These are phyloP conservation scores for Pseudohyphozyma bogoriensis DNA, from an alignment of 768 basidiomycete genomes.

Conservation along the genomic window DNA sequence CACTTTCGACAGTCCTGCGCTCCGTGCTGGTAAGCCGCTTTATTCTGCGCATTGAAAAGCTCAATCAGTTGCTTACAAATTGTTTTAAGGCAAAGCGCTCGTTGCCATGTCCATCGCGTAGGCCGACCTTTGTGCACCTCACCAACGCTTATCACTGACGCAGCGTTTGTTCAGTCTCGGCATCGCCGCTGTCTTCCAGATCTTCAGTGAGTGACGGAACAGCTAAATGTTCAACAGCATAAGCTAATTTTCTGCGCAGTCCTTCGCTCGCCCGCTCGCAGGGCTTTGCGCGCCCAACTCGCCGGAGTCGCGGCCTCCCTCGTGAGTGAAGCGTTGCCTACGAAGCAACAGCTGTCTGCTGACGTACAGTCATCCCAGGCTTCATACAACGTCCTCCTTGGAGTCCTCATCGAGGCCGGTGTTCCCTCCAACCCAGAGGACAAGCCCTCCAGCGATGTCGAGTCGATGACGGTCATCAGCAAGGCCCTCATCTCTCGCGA, in stretches of 20 bases:
- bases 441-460: slow-evolving; percentile 14
- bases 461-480: slow-evolving; percentile 20
- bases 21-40: slow-evolving; percentile 32
- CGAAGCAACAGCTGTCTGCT: no score
- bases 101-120: slow-evolving; percentile 34
- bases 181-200: slow-evolving; percentile 37
- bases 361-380: no score
- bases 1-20: slow-evolving; percentile 32
- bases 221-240: background rate
- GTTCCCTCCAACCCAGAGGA: slow-evolving; percentile 14
- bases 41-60: no score
- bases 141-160: no score
- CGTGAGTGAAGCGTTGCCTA: background rate
- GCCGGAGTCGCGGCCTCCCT: slow-evolving; percentile 23
- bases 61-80: no score
- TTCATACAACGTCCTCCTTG: background rate
- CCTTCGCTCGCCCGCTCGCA: slow-evolving; percentile 34
- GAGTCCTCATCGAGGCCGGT: background rate
- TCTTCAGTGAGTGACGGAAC: no score
- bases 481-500: slow-evolving; percentile 33
- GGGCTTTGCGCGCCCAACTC: slow-evolving; percentile 29
- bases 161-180: no score
- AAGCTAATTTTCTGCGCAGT: slow-evolving; percentile 13
- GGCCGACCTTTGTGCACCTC: slow-evolving; percentile 30
- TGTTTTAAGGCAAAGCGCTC: slow-evolving; percentile 31